A percentile compares a stretch with the other conserved stretches of the same genome.
Conservation (phyloP, 345 rosid species). For the Bretschneidera sinensis region DNA sequence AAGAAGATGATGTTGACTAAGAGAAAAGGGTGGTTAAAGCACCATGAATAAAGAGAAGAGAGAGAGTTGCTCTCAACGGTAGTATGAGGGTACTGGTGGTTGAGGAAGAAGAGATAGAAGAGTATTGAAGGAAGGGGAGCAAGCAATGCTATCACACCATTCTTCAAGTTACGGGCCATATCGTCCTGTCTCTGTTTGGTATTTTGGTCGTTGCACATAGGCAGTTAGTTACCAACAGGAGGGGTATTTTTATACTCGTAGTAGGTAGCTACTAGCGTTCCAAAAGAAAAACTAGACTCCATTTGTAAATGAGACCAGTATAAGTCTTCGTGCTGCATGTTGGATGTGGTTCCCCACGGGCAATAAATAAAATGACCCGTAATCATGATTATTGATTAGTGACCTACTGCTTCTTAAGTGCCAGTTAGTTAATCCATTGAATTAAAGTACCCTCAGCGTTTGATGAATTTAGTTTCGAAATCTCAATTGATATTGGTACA, state of each 20-base stretch:
- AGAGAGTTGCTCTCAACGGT: conserved; percentile 12
- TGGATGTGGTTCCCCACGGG: background rate
- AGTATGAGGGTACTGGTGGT: conserved; percentile 23
- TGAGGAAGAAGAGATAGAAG: conserved; percentile 60
- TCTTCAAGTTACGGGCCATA: conserved; percentile 50
- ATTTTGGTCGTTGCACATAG: background rate
- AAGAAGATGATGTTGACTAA: conserved; percentile 77
- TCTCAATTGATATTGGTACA: too few relatives aligned
- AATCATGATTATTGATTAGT: background rate
- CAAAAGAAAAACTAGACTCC: background rate
- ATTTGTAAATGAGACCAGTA: background rate
- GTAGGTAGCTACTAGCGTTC: background rate
- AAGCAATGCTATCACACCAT: conserved; percentile 56
- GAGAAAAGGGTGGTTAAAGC: conserved; percentile 71
- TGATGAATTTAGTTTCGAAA: too few relatives aligned
- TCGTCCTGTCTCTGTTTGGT: background rate
- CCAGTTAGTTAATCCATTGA: background rate
- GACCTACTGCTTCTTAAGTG: background rate
- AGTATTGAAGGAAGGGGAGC: conserved; percentile 75
- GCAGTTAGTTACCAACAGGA: background rate
- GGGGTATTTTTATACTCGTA: background rate
- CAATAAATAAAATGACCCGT: background rate
- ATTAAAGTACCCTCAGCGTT: too few relatives aligned
- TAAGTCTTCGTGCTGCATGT: background rate
- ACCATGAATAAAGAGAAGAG: conserved; percentile 58